Conservation (phyloP, 2,329 filamentous ascomycete species). For the Chaetomiaceae sp. region DNA sequence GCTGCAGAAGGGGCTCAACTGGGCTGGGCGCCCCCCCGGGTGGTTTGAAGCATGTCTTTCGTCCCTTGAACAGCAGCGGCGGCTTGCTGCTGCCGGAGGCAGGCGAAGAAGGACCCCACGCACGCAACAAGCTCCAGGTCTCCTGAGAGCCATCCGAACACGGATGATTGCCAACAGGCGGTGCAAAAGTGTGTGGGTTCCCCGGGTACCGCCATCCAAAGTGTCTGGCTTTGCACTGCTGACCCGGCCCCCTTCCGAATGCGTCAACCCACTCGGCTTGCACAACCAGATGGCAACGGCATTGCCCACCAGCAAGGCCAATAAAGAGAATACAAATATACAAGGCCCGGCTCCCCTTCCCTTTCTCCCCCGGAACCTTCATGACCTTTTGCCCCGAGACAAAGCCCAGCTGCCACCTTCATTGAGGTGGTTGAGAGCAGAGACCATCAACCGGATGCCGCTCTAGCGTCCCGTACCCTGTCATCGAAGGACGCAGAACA, state of each 20-base stretch:
- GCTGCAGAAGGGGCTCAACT: conserved; percentile 10
- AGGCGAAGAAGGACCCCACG: not conserved
- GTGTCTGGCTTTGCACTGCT: conserved; percentile 11
- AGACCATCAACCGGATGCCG: conserved; percentile 18
- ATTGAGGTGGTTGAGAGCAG: conserved; percentile 23
- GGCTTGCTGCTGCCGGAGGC: conserved; percentile 16
- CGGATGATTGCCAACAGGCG: conserved; percentile 20
- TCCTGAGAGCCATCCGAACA: conserved; percentile 18
- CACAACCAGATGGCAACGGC: conserved; percentile 16
- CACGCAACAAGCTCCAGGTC: conserved; percentile 7
- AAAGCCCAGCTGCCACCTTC: conserved; percentile 23
- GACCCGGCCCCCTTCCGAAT: conserved; percentile 25
- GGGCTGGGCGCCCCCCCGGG: not conserved
- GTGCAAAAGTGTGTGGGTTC: conserved; percentile 15
- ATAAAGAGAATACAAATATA: conserved; percentile 30
- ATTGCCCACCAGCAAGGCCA: conserved; percentile 5
- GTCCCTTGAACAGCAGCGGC: conserved; percentile 15
- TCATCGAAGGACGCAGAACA: conserved; percentile 18
- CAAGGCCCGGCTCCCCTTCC: conserved; percentile 17
- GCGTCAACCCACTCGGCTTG: conserved; percentile 18
- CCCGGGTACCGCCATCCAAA: conserved; percentile 16
- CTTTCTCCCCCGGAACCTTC: conserved; percentile 18
- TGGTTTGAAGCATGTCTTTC: conserved; percentile 5
- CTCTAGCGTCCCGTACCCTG: conserved; percentile 12
- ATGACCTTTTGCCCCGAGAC: conserved; percentile 22